Evolutionary conservation across 768 basidiomycete genomes (phyloP).

Genomic region (Lactifluus volemus): DNA sequence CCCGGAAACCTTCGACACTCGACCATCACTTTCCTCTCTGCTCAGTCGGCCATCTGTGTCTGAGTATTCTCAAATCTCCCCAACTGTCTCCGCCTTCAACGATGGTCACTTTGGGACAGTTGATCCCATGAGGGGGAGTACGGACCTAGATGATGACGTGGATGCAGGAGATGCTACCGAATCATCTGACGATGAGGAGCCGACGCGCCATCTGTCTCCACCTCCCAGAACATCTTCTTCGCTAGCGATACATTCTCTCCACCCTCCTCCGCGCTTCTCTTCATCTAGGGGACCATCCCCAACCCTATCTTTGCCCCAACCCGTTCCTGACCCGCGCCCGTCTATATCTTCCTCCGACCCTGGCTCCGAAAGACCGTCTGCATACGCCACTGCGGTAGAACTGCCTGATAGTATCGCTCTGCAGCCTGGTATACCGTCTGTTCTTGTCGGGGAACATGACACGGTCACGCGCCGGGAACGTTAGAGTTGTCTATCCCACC

Average conservation of each 20-base stretch:
- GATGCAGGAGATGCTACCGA: neutral
- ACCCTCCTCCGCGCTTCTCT: constrained; percentile 16
- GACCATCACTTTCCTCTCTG: constrained; percentile 44
- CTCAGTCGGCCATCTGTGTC: constrained; percentile 50
- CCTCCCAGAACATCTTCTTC: constrained; percentile 20
- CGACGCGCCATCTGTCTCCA: constrained; percentile 17
- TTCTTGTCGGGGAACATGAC: neutral
- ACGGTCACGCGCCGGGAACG: constrained; percentile 23
- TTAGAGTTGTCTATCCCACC: constrained; percentile 37
- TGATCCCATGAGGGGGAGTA: constrained; percentile 20
- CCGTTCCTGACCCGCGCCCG: neutral
- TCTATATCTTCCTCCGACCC: constrained; percentile 17
- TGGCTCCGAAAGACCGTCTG: constrained; percentile 16
- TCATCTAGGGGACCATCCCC: neutral
- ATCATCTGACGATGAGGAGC: neutral
- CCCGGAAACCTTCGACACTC: constrained; percentile 27
- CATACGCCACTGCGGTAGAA: constrained; percentile 18
- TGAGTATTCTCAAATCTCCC: constrained; percentile 62
- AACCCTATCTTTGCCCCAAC: neutral
- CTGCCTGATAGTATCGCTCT: neutral
- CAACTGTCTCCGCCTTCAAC: constrained; percentile 74
- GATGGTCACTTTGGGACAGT: constrained; percentile 37
- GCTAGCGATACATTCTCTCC: constrained; percentile 14
- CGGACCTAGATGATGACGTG: constrained; percentile 12
- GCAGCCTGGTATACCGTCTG: neutral